Evolutionary conservation across 768 basidiomycete genomes (phyloP), one percentile per base, ranked within the genome.

Genomic region (Mycena venus): DNA sequence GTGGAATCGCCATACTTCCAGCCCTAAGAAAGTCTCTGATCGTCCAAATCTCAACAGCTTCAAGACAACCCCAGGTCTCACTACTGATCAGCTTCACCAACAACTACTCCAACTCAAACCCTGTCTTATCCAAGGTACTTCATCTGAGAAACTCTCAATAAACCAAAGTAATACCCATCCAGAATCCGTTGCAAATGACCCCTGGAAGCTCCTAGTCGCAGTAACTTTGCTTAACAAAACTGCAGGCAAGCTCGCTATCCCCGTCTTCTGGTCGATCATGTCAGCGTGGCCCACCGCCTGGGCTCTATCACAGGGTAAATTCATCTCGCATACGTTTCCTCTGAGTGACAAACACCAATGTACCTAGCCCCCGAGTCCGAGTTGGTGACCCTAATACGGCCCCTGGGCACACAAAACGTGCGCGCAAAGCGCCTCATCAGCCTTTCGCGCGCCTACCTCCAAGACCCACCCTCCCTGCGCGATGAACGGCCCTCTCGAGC

Each of bases 151-250:
- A 38, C 34, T 56, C 68, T 44, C 59, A 31, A 61, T 27, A 36
- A 66, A 36, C n/a, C 58, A 25, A 31, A 25, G 1, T 36, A 58
- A 38, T n/a, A n/a, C n/a, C n/a, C n/a, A 42, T 34, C 23, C 67
- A 93, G 91, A 92, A 77, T 79, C 78, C 55, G 83, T 93, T 27
- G 85, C 87, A 0, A 80, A 87, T 23, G 86, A 91, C 75, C 91
- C 92, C 8, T 95, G 93, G 92, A 93, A 91, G 80, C 80, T 95
- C 40, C 84, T 95, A 9, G 85, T 95, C 23, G 92, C 91, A 1
- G 90, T 90, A 8, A 91, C 88, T 40, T 83, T 95, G 7, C 87
- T 95, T 23, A 95, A 95, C 78, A 91, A 92, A 79, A 94, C 94
- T 0, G 82, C 89, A 0, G 93, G 91, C 17, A 88, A 87, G 77